Evolutionary conservation across 164 flowering plant genomes (phyloP), one percentile per base, ranked within the genome.

Genomic region (Sextonia rubra): DNA sequence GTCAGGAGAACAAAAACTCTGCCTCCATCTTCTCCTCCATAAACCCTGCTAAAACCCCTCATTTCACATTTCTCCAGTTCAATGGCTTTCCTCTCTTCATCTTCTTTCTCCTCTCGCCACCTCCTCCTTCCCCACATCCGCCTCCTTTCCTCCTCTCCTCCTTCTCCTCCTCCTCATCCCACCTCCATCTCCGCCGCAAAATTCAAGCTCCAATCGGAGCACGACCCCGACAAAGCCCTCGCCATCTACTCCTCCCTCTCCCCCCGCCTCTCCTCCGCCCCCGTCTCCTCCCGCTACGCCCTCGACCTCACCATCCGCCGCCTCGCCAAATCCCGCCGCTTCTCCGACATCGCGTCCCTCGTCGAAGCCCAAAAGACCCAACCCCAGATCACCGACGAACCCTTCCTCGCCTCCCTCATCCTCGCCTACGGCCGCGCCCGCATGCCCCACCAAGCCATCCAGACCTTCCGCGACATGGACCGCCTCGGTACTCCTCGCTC

Each of bases 351-450:
- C 69, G 94, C 89, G 72, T 3, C 77, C 27, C 83, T 93, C 18
- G 77, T 91, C 69, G 97, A 91, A 68, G 78, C 89, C 47, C 90
- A 87, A 60, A 91, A 90, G 63, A 73, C 77, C 4, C 80, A 80
- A 74, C 92, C 94, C 78, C 84, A 84, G 27, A 82, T 88, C 80
- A 82, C 76, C 24, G 78, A 87, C 32, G 97, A 94, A 64, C 73
- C 87, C 47, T 91, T 69, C 80, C 73, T 90, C 37, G 80, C 84
- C 23, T 76, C 87, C 27, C 77, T 91, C 52, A 91, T 91, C 62
- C 81, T 87, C 61, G 85, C 91, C 26, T 94, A 94, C 71, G 96
- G 97, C 12, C 71, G 65, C 3, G 96, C 88, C n/a, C 93, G 94
- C 8, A 94, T 94, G 98, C 82, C 82, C 61, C 89, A 90, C 56